phyloP scores from a whole-genome alignment of 2,329 filamentous ascomycete species.

The Ophiostoma sp. region DNA sequence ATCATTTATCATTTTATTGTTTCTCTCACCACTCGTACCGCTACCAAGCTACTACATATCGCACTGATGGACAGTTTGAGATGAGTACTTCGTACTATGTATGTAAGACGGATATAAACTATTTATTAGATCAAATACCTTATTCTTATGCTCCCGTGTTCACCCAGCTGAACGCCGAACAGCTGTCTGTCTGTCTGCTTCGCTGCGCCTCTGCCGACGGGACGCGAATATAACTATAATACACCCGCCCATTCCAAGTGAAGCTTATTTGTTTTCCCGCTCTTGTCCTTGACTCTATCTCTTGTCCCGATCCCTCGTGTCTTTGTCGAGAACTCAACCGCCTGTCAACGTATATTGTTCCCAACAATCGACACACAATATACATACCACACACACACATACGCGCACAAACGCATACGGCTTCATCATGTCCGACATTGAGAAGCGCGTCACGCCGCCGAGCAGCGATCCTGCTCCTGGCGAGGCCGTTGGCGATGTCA shows the following conservation, averaged over 20 bases:
- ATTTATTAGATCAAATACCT: neutral
- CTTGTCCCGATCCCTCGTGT: neutral
- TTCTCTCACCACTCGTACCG: neutral
- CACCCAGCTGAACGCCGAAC: neutral
- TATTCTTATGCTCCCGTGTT: neutral
- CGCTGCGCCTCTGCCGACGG: neutral
- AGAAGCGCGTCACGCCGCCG: slow-evolving; percentile 14
- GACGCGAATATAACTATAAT: slow-evolving; percentile 11
- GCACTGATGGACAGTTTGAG: neutral
- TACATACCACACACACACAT: neutral
- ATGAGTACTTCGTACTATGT: neutral
- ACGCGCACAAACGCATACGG: neutral
- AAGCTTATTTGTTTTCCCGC: neutral
- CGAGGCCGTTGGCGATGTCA: slow-evolving; percentile 7
- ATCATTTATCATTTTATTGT: neutral
- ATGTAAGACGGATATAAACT: neutral
- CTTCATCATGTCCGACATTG: slow-evolving; percentile 15
- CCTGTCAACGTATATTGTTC: neutral
- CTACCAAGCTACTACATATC: neutral
- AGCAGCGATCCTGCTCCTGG: slow-evolving; percentile 4
- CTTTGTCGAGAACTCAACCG: neutral
- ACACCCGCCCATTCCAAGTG: neutral
- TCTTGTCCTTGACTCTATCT: neutral
- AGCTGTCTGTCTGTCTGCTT: neutral
- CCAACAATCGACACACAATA: neutral